Conservation (phyloP, 2,329 filamentous ascomycete genomes). For the Fusarium armeniacum region DNA sequence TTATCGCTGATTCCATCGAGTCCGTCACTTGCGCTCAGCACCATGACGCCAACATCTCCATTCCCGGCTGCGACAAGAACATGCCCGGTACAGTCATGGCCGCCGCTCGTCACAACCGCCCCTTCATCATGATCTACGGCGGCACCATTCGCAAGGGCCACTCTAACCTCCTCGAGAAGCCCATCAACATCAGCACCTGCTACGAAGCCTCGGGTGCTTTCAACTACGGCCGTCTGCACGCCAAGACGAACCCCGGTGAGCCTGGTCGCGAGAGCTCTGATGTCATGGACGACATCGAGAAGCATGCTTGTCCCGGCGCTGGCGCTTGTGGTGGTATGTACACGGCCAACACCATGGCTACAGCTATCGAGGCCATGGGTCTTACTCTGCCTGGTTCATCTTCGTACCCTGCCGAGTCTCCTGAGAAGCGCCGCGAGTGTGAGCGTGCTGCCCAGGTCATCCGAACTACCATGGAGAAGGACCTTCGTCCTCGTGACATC, state of each 20-base stretch:
- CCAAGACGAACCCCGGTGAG: slow-evolving; percentile 72
- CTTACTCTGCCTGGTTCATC: slow-evolving; percentile 86
- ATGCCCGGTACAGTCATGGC: slow-evolving; percentile 96
- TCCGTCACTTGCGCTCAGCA: slow-evolving; percentile 92
- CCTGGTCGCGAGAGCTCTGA: slow-evolving; percentile 78
- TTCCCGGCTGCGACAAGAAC: slow-evolving; percentile 97
- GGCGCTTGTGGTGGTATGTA: slow-evolving; percentile 89
- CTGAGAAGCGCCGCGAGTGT: slow-evolving; percentile 89
- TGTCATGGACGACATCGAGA: slow-evolving; percentile 86
- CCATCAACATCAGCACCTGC: slow-evolving; percentile 89
- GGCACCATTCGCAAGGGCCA: slow-evolving; percentile 92
- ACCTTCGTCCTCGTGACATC: slow-evolving; percentile 85
- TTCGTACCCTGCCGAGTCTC: slow-evolving; percentile 83
- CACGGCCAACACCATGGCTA: slow-evolving; percentile 93
- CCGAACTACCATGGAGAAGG: slow-evolving; percentile 81
- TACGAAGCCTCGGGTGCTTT: slow-evolving; percentile 90
- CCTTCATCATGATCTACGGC: slow-evolving; percentile 95
- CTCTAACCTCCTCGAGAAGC: slow-evolving; percentile 79
- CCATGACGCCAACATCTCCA: slow-evolving; percentile 93
- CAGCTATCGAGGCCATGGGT: slow-evolving; percentile 91
- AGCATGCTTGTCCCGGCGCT: slow-evolving; percentile 74
- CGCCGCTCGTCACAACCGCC: slow-evolving; percentile 90
- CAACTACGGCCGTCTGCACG: slow-evolving; percentile 81
- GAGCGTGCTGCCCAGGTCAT: slow-evolving; percentile 85
- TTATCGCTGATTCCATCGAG: slow-evolving; percentile 95